Percentiles rank a stretch among this genome's conserved stretches.
phyloP scores from a whole-genome alignment of 2,329 filamentous ascomycete species.

The Cordyceps tenuipes region DNA sequence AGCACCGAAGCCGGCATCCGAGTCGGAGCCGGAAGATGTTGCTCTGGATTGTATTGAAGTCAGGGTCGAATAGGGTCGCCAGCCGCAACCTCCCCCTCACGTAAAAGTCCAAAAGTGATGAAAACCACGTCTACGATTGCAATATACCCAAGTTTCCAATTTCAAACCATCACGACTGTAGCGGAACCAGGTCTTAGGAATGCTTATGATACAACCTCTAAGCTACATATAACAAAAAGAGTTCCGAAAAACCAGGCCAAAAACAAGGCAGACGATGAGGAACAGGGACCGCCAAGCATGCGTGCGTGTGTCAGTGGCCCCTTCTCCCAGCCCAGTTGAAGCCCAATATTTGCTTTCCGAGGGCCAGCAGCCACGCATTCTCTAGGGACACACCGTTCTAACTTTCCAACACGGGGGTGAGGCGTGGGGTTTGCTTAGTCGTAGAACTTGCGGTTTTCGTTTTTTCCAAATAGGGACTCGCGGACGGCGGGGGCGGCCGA shows the following conservation, averaged over 20 bases:
- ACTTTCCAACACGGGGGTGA: constrained; percentile 3
- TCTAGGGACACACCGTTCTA: neutral
- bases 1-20: neutral
- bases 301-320: neutral
- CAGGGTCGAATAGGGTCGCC: neutral
- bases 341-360: neutral
- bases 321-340: neutral
- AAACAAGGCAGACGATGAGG: constrained; percentile 5
- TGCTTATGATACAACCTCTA: constrained; percentile 28
- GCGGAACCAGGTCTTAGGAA: constrained; percentile 15
- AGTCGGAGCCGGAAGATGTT: neutral
- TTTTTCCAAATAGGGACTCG: constrained; percentile 83
- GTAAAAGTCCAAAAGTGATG: neutral
- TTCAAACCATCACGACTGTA: neutral
- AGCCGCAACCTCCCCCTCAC: neutral
- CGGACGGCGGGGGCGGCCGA: constrained; percentile 79
- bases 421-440: constrained; percentile 48
- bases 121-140: neutral
- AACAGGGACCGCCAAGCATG: neutral
- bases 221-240: constrained; percentile 22
- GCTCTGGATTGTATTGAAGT: constrained; percentile 18
- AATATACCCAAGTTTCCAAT: neutral
- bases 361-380: neutral
- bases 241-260: constrained; percentile 5
- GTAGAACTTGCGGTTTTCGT: constrained; percentile 90